Percentiles rank a stretch among this genome's conserved stretches.
Conservation (phyloP, 108 stramenopile genomes). For the Skeletonema menzelii region DNA sequence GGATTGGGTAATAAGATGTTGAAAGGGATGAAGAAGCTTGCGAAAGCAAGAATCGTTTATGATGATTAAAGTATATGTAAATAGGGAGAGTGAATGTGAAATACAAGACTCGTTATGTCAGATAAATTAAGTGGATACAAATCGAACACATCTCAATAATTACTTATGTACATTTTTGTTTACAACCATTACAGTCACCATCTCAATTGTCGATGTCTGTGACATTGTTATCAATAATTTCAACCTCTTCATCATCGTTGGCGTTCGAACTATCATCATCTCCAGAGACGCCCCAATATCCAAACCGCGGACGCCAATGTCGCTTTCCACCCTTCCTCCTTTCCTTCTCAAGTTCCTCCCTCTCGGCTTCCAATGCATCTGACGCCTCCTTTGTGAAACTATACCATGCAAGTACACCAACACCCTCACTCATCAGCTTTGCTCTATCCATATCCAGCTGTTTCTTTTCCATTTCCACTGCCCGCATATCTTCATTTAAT, state of each 20-base stretch:
- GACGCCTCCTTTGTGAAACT: slow-evolving; percentile 9
- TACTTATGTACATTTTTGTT: background rate
- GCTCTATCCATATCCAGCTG: slow-evolving; percentile 26
- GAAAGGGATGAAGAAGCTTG: background rate
- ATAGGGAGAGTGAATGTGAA: background rate
- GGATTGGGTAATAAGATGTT: background rate
- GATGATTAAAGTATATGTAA: background rate
- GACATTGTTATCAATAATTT: background rate
- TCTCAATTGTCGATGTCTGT: background rate
- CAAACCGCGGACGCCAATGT: background rate
- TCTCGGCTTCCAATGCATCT: background rate
- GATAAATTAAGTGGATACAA: background rate
- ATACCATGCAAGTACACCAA: slow-evolving; percentile 41
- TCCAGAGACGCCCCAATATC: background rate
- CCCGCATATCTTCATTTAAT: slow-evolving; percentile 33
- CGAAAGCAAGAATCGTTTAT: background rate
- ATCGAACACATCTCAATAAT: background rate
- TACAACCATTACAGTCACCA: background rate
- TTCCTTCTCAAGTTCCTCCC: slow-evolving; percentile 2
- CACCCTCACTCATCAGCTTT: slow-evolving; percentile 30
- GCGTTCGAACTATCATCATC: background rate
- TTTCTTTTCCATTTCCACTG: slow-evolving; percentile 19
- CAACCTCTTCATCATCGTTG: background rate
- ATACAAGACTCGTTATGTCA: no score
- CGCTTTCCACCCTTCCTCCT: slow-evolving; percentile 5